phyloP scores from a whole-genome alignment of 495 filamentous ascomycete species.

The Neurospora discreta region DNA sequence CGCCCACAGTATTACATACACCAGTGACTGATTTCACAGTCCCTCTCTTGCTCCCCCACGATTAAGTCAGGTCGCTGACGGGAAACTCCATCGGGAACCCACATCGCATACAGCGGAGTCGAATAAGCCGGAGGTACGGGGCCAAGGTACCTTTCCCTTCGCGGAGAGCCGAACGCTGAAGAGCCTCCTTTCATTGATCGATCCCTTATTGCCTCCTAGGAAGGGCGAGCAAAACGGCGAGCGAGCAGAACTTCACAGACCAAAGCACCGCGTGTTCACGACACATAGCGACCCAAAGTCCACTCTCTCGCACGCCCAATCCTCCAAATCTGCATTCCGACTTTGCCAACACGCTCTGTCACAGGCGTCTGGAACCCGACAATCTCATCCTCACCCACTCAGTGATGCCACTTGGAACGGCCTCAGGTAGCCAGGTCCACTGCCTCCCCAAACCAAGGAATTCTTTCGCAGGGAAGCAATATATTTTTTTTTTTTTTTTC shows the following conservation, averaged over 20 bases:
- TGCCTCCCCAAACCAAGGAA: neutral
- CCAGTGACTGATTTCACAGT: neutral
- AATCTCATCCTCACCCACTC: neutral
- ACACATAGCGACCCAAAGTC: neutral
- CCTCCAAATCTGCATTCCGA: neutral
- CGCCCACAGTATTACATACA: neutral
- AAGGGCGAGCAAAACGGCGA: neutral
- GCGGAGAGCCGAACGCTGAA: neutral
- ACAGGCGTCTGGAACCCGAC: neutral
- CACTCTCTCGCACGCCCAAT: neutral
- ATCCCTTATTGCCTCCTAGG: neutral
- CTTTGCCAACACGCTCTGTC: neutral
- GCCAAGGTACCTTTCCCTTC: neutral
- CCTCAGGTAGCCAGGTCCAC: neutral
- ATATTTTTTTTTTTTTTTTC: neutral
- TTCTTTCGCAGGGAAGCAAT: neutral
- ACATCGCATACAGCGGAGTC: neutral
- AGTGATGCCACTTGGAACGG: neutral
- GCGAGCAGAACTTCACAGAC: neutral
- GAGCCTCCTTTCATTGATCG: neutral
- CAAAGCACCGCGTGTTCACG: neutral
- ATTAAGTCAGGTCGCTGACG: neutral
- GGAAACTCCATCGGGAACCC: neutral
- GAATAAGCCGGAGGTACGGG: neutral
- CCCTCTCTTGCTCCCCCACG: neutral